Evolutionary conservation across 495 filamentous ascomycete genomes (phyloP), one percentile per base, ranked within the genome.

Genomic region (Lophium mytilinum): DNA sequence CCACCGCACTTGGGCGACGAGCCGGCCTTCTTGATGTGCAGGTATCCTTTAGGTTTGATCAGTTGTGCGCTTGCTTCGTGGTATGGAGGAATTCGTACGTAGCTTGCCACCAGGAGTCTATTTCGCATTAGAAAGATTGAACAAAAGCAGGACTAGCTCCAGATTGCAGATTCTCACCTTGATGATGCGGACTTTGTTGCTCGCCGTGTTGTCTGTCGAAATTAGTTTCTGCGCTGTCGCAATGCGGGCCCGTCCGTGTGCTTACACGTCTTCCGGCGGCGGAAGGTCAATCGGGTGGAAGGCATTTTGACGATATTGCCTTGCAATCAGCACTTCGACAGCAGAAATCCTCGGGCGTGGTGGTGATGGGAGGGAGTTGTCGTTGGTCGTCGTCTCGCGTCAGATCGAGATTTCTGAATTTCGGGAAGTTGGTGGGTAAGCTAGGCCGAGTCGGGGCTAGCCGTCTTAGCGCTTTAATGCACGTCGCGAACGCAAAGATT

Each of bases 21-120:
- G 64, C 89, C 91, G 76, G 84, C 85, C 86, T 97, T 97, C 86
- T 96, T 96, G 80, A 95, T 89, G 84, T 97, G 90, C 65, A 96
- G 88, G 70, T 95, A 86, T 70, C 39, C 39, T 12, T 41, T 41
- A 8, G 39, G 17, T 3, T 9, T 41, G 39, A 14, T 30, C 24
- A 30, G 24, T 30, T 30, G 24, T 30, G 24, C 24, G 24, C 24
- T 30, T 30, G 24, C 3, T 30, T 30, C 24, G 24, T 30, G 24
- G 24, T 30, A 2, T 30, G 24, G 24, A 6, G 24, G 24, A 30
- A 30, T 3, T 30, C 24, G 24, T 30, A 30, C 90, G 87, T 62
- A 95, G 85, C 73, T 89, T 80, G 71, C 93, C 93, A 73, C 93
- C 93, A 56, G 93, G 93, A 58, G 93, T 98, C 81, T 90, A 36